phyloP scores from a whole-genome alignment of 106 monocot species.

The Hemerocallis citrina region DNA sequence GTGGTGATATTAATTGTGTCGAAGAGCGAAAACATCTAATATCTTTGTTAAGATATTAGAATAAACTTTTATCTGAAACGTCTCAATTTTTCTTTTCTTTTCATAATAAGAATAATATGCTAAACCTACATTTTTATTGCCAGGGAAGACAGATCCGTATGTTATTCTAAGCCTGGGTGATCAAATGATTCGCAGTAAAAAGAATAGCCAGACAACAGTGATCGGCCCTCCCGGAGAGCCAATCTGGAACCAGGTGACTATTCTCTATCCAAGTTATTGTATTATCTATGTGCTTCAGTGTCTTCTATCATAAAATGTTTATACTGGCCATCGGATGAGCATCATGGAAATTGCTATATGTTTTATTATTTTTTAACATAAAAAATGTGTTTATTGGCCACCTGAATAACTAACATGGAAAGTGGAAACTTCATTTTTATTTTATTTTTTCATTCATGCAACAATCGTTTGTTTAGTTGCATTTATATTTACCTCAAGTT shows the following conservation, averaged over 20 bases:
- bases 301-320: neutral
- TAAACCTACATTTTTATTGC: neutral
- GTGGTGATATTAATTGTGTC: too few relatives aligned
- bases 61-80: neutral
- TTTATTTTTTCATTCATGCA: neutral
- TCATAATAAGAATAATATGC: neutral
- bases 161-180: slow-evolving; percentile 80
- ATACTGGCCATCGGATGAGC: neutral
- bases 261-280: neutral
- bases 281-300: neutral
- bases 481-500: neutral
- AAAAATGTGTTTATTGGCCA: neutral
- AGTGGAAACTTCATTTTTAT: too few relatives aligned
- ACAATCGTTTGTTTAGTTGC: neutral
- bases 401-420: too few relatives aligned
- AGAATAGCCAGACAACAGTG: slow-evolving; percentile 92
- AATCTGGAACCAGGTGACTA: slow-evolving; percentile 88
- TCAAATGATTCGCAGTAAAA: slow-evolving; percentile 89
- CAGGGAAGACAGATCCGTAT: slow-evolving; percentile 97
- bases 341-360: too few relatives aligned
- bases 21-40: too few relatives aligned
- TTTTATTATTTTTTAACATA: too few relatives aligned
- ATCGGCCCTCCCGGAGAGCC: slow-evolving; percentile 89
- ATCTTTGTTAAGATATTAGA: neutral
- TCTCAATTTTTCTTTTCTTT: neutral